These are phyloP conservation scores for Yamadazyma sp. DNA, from an alignment of 805 yeast species.

Conservation along the genomic window DNA sequence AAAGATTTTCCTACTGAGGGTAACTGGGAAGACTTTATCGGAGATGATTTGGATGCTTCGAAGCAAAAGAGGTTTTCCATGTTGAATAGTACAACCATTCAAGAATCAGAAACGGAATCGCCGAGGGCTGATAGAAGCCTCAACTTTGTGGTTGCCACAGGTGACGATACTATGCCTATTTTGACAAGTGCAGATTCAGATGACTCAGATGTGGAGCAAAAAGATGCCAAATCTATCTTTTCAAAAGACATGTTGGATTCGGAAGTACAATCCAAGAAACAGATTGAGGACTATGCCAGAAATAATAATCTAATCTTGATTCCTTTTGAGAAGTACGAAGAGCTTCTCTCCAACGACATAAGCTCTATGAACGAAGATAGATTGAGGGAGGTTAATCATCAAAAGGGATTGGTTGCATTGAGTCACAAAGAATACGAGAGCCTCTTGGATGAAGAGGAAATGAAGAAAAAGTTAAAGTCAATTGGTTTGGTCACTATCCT, in stretches of 20 bases:
- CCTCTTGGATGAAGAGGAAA: conserved; percentile 32
- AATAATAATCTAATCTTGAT: conserved; percentile 27
- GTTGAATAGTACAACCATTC: conserved; percentile 16
- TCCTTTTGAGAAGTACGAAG: conserved; percentile 33
- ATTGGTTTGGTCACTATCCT: conserved; percentile 37
- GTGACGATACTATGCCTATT: conserved; percentile 24
- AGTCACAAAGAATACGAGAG: conserved; percentile 26
- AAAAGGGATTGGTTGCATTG: conserved; percentile 29
- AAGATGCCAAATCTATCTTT: conserved; percentile 10
- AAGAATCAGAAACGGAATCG: conserved; percentile 15
- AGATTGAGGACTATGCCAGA: conserved; percentile 35
- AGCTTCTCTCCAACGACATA: conserved; percentile 26
- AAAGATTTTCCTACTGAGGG: conserved; percentile 19
- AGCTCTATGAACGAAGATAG: conserved; percentile 23
- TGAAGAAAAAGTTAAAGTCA: conserved; percentile 29
- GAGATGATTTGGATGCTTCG: conserved; percentile 25
- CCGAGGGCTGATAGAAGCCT: conserved; percentile 13
- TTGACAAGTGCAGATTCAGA: conserved; percentile 29
- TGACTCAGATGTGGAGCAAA: conserved; percentile 17
- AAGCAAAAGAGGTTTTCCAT: conserved; percentile 20
- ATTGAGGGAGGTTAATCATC: conserved; percentile 21
- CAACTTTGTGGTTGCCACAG: conserved; percentile 17
- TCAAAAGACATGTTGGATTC: conserved; percentile 11
- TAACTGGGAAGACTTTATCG: conserved; percentile 43
- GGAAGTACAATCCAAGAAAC: conserved; percentile 16